Evolutionary conservation across 2,329 filamentous ascomycete species (phyloP).

Genomic region (Colletotrichum cereale): DNA sequence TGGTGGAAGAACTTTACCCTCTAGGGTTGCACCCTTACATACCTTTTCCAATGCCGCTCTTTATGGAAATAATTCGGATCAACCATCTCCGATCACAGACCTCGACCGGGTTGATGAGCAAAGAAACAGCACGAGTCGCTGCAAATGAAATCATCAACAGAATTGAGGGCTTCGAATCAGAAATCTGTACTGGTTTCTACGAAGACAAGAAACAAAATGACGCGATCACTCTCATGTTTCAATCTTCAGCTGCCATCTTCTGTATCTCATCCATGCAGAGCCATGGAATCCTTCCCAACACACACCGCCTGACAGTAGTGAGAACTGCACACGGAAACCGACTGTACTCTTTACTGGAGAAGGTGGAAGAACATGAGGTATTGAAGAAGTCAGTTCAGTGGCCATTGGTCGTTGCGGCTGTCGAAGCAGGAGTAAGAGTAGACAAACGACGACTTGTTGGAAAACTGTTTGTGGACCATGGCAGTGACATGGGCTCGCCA

Average conservation of each 20-base stretch:
- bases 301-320: constrained; percentile 27
- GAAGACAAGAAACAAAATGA: constrained; percentile 44
- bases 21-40: constrained; percentile 43
- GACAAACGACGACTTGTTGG: constrained; percentile 44
- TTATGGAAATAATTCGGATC: constrained; percentile 51
- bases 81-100: constrained; percentile 50
- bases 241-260: constrained; percentile 50
- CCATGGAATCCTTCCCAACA: constrained; percentile 46
- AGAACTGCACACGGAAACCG: constrained; percentile 35
- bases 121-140: constrained; percentile 25
- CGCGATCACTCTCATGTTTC: constrained; percentile 48
- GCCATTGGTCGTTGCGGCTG: constrained; percentile 53
- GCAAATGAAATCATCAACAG: constrained; percentile 33
- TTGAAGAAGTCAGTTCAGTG: constrained; percentile 48
- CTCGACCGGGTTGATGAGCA: constrained; percentile 25
- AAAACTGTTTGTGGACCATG: constrained; percentile 45
- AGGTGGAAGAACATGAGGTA: constrained; percentile 34
- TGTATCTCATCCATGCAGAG: constrained; percentile 53
- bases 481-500: constrained; percentile 45
- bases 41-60: constrained; percentile 49
- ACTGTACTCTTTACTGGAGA: constrained; percentile 42
- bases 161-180: constrained; percentile 47
- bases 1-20: constrained; percentile 43
- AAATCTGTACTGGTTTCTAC: constrained; percentile 46
- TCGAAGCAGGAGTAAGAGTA: constrained; percentile 45